Conservation (phyloP, 208 protist species). For the Vickermania spadyakhi region DNA sequence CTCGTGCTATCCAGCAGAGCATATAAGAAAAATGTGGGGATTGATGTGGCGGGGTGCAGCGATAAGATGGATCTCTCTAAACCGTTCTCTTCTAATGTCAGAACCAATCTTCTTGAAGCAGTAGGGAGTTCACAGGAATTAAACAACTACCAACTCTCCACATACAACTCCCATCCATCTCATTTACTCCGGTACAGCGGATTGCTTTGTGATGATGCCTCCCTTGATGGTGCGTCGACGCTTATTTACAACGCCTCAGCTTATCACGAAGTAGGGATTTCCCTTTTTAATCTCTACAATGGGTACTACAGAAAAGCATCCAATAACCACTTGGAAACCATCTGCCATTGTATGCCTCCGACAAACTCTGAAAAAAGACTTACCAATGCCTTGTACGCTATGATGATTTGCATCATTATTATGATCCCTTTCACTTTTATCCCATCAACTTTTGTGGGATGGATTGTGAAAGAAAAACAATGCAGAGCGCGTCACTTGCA, state of each 20-base stretch:
- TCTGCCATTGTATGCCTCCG: slow-evolving; percentile 23
- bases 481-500: slow-evolving; percentile 69
- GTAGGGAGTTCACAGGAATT: slow-evolving; percentile 11
- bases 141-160: slow-evolving; percentile 22
- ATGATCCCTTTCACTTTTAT: slow-evolving; percentile 69
- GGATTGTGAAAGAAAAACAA: slow-evolving; percentile 76
- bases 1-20: slow-evolving; percentile 18
- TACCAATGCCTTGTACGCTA: slow-evolving; percentile 13
- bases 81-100: slow-evolving; percentile 13
- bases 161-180: slow-evolving; percentile 25
- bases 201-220: slow-evolving; percentile 26
- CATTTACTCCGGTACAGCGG: slow-evolving; percentile 24
- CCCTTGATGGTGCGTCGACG: slow-evolving; percentile 2
- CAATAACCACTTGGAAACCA: slow-evolving; percentile 6
- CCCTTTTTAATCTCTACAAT: slow-evolving; percentile 24
- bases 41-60: slow-evolving; percentile 21
- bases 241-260: slow-evolving; percentile 53
- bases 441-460: slow-evolving; percentile 46
- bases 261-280: slow-evolving; percentile 26
- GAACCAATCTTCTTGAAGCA: slow-evolving; percentile 8
- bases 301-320: slow-evolving; percentile 7
- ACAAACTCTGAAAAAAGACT: slow-evolving; percentile 17
- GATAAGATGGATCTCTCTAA: slow-evolving; percentile 12
- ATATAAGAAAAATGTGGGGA: slow-evolving; percentile 18
- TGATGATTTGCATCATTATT: slow-evolving; percentile 39